Percentiles rank a stretch among this genome's conserved stretches.
Conservation (phyloP, 106 monocot species). For the Dioscorea alata region DNA sequence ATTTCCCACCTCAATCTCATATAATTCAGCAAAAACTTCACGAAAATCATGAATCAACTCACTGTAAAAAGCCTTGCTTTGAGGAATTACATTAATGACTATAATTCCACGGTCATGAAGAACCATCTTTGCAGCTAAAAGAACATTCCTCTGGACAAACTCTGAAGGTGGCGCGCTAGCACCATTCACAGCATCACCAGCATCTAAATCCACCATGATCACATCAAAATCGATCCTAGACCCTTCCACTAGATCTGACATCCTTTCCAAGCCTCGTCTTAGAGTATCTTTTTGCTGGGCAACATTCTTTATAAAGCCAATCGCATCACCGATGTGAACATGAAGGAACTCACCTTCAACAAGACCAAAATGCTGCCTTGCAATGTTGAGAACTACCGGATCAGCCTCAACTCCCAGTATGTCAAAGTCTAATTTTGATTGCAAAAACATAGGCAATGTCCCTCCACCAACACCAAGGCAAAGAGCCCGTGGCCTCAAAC, state of each 20-base stretch:
- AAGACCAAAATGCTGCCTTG: slow-evolving; percentile 69
- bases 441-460: slow-evolving; percentile 46
- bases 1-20: slow-evolving; percentile 64
- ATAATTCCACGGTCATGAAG: slow-evolving; percentile 41
- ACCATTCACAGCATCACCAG: slow-evolving; percentile 29
- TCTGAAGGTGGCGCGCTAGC: slow-evolving; percentile 56
- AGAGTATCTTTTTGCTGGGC: neutral
- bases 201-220: slow-evolving; percentile 89
- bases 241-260: neutral
- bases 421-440: slow-evolving; percentile 41
- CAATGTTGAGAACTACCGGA: slow-evolving; percentile 44
- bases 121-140: slow-evolving; percentile 32
- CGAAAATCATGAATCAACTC: slow-evolving; percentile 33
- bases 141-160: slow-evolving; percentile 32
- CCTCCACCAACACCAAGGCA: slow-evolving; percentile 91
- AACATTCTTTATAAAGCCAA: slow-evolving; percentile 32
- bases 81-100: slow-evolving; percentile 67
- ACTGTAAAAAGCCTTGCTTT: slow-evolving; percentile 12
- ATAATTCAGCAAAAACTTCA: slow-evolving; percentile 54
- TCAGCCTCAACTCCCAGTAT: slow-evolving; percentile 82
- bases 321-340: slow-evolving; percentile 56
- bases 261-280: neutral
- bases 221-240: slow-evolving; percentile 30
- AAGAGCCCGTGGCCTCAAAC: slow-evolving; percentile 36
- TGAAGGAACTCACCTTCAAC: slow-evolving; percentile 44